phyloP scores from a whole-genome alignment of 2,329 filamentous ascomycete species.

The Ophiocordyceps australis region DNA sequence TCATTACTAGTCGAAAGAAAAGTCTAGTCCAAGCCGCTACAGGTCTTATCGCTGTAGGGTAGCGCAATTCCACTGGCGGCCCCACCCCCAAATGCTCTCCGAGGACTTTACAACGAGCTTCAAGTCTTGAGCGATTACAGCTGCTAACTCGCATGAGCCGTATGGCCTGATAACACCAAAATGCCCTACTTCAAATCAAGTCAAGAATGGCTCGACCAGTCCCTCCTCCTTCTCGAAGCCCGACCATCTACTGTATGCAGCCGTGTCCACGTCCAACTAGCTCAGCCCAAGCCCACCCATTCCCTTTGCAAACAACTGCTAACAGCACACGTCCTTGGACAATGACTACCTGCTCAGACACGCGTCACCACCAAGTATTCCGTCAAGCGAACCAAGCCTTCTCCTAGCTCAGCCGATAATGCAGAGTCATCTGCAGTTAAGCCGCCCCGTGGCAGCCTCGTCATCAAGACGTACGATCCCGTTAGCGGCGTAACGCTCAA shows the following conservation, averaged over 20 bases:
- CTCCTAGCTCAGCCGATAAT: conserved; percentile 7
- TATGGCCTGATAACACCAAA: too few relatives aligned
- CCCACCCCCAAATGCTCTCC: too few relatives aligned
- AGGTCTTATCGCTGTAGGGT: too few relatives aligned
- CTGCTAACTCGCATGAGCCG: too few relatives aligned
- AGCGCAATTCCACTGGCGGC: too few relatives aligned
- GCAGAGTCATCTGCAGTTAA: conserved; percentile 14
- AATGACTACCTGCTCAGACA: conserved; percentile 34
- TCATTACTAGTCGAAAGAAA: too few relatives aligned
- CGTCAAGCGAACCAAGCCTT: conserved; percentile 29
- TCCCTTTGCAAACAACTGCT: not conserved
- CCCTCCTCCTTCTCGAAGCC: conserved; percentile 67
- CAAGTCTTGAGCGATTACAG: too few relatives aligned
- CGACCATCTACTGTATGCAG: conserved; percentile 59
- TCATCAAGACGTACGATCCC: conserved; percentile 81
- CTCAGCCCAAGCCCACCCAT: not conserved
- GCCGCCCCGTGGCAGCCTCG: conserved; percentile 49
- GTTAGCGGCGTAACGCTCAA: conserved; percentile 67
- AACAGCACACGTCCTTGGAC: not conserved
- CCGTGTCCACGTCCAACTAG: not conserved
- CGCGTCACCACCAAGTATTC: conserved; percentile 87
- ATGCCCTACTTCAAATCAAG: conserved; percentile 77
- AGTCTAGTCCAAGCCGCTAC: too few relatives aligned
- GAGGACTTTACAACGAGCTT: too few relatives aligned
- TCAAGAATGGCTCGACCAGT: conserved; percentile 85